phyloP scores from a whole-genome alignment of 2,329 filamentous ascomycete species.

The Scedosporium minutisporum region DNA sequence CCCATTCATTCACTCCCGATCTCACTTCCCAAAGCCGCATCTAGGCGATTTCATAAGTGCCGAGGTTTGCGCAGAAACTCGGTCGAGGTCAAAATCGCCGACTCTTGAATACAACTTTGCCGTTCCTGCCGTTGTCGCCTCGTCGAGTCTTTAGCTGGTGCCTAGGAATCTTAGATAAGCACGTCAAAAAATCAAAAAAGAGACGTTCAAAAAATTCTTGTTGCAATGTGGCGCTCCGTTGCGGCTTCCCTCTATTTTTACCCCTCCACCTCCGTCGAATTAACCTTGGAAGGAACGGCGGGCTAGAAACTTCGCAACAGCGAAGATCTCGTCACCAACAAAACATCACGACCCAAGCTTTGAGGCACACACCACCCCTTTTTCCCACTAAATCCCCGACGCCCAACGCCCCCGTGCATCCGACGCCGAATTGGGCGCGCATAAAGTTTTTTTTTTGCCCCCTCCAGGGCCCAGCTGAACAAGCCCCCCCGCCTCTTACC shows the following conservation, averaged over 20 bases:
- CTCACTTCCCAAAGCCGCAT: too few species aligned
- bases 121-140: neutral
- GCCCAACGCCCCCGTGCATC: neutral
- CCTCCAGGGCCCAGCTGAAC: neutral
- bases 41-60: neutral
- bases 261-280: slow-evolving; percentile 1
- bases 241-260: neutral
- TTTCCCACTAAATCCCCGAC: neutral
- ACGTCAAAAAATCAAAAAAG: neutral
- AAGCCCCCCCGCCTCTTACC: neutral
- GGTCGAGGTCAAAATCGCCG: too few species aligned
- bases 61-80: neutral
- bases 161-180: slow-evolving; percentile 4
- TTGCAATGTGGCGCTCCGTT: neutral
- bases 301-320: slow-evolving; percentile 16
- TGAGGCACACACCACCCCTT: slow-evolving; percentile 11
- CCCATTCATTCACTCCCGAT: neutral
- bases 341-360: slow-evolving; percentile 17
- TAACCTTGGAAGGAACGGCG: neutral
- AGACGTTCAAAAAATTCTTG: neutral
- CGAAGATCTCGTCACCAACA: slow-evolving; percentile 18
- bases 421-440: neutral
- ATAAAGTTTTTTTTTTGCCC: neutral
- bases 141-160: neutral
- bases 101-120: too few species aligned